Evolutionary conservation across 75 land plant species (phyloP).

Genomic region (Pinus tabuliformis): DNA sequence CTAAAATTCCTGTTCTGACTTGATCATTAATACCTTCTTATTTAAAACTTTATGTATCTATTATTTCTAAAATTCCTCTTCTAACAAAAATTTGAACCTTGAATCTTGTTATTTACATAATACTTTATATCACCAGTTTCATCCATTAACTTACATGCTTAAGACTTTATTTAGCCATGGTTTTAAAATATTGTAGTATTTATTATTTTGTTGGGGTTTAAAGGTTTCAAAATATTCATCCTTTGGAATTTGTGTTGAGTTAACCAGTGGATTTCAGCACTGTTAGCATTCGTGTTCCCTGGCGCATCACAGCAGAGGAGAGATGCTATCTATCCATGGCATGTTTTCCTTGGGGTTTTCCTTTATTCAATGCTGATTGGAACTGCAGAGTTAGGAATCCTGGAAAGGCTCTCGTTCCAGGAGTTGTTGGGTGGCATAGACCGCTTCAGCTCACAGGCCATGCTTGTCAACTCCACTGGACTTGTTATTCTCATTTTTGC

Average conservation of each 20-base stretch:
- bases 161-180: too few species aligned
- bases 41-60: too few species aligned
- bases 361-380: conserved; percentile 43
- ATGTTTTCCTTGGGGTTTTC: conserved; percentile 49
- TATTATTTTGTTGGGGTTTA: too few species aligned
- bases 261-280: conserved; percentile 58
- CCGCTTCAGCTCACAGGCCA: conserved; percentile 36
- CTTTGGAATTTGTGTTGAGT: not conserved
- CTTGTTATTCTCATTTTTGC: conserved; percentile 49
- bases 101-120: too few species aligned
- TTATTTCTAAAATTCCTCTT: too few species aligned
- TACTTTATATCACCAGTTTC: too few species aligned
- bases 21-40: too few species aligned
- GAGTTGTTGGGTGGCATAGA: conserved; percentile 7
- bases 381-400: conserved; percentile 54
- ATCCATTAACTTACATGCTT: too few species aligned
- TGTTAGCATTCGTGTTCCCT: conserved; percentile 56
- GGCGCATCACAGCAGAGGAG: conserved; percentile 30
- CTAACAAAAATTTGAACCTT: too few species aligned
- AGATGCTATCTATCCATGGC: conserved; percentile 58
- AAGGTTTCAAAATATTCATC: too few species aligned
- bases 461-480: conserved; percentile 57
- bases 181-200: too few species aligned
- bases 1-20: too few species aligned
- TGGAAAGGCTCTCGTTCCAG: conserved; percentile 39